Base-by-base conservation (phyloP, 2,329 filamentous ascomycete genomes). In the Ophiocordyceps camponoti-saundersi region DNA sequence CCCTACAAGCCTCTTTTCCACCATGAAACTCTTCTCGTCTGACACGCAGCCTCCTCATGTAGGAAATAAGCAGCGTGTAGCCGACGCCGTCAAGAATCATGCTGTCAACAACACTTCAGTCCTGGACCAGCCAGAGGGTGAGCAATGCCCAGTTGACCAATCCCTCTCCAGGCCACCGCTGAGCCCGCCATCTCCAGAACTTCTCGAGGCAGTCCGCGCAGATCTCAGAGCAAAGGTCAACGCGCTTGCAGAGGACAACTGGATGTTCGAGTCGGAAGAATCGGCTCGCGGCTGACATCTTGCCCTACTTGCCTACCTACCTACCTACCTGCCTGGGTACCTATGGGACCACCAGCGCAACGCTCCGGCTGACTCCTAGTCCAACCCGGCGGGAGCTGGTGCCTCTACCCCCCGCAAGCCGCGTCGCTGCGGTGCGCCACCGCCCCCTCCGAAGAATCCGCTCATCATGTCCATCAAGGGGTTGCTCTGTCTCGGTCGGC, bases 381-480 rank as follows among this genome's bases (percentile, higher is more conserved):
- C 78, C 55, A 82, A 55, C 13, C 76, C 76, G 55, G 80, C 77
- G 4, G 75, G 69, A 46, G 70, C 63, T 21, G 77, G 75, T 53
- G 68, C 61, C 55, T 72, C 66, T 32, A 70, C 55, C 50, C 64
- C 57, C 49, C 67, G 65, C 32, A 67, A 54, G n/a, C 65, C 63
- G n/a, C 66, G 65, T 48, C 65, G 67, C 50, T 62, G 65, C 41
- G 57, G 54, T 48, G 53, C 71, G 20, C 87, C 87, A 44, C 89
- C 55, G 16, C 54, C 71, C 20, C 87, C 87, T 44, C 89, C 89
- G 58, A 98, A 85, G 72, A 98, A 78, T 51, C 80, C 89, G 44
- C 88, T 89, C 85, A 98, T 93, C 89, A 98, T 96, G 61, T 98
- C 92, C 65, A 96, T 79, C 63, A 98, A 70, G 3, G 89, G 89